phyloP scores from a whole-genome alignment of 306 rosid species.

The Begonia fuchsioides region DNA sequence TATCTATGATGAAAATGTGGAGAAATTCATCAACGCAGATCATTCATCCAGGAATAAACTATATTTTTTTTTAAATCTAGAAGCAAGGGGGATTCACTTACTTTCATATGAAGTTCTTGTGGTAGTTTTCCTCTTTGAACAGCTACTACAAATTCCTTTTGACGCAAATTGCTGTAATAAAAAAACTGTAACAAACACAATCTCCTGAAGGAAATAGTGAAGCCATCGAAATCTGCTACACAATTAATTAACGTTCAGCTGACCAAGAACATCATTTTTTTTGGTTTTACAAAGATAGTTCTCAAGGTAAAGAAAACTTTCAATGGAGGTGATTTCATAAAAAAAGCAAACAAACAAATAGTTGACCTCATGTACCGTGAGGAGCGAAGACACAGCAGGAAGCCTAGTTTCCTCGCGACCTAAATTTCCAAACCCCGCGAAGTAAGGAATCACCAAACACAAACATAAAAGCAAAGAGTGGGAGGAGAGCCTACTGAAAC shows the following conservation, averaged over 20 bases:
- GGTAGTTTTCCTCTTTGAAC: constrained; percentile 6
- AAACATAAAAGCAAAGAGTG: not conserved
- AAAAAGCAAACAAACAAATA: not conserved
- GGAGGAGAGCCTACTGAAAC: not conserved
- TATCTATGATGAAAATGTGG: constrained; percentile 1
- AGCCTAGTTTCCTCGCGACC: constrained; percentile 7
- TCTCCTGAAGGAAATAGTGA: not conserved
- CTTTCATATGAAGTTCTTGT: constrained; percentile 12
- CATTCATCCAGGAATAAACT: too few relatives aligned
- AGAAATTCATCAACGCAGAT: not conserved
- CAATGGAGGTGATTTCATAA: not conserved
- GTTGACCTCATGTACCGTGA: not conserved
- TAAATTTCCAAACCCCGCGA: not conserved
- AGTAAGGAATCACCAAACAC: not conserved
- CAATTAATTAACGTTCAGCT: not conserved
- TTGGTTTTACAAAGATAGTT: too few relatives aligned
- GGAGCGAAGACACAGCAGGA: constrained; percentile 1
- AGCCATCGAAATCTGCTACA: too few relatives aligned
- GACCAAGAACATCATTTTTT: too few relatives aligned
- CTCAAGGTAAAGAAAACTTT: too few relatives aligned
- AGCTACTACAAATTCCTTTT: constrained; percentile 14
- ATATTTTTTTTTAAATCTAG: too few relatives aligned
- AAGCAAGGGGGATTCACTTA: constrained; percentile 19
- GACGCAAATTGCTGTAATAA: constrained; percentile 28
- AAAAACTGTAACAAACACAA: constrained; percentile 4